Base-by-base conservation (phyloP, 2,329 filamentous ascomycete species). In the Colletotrichum chrysophilum region DNA sequence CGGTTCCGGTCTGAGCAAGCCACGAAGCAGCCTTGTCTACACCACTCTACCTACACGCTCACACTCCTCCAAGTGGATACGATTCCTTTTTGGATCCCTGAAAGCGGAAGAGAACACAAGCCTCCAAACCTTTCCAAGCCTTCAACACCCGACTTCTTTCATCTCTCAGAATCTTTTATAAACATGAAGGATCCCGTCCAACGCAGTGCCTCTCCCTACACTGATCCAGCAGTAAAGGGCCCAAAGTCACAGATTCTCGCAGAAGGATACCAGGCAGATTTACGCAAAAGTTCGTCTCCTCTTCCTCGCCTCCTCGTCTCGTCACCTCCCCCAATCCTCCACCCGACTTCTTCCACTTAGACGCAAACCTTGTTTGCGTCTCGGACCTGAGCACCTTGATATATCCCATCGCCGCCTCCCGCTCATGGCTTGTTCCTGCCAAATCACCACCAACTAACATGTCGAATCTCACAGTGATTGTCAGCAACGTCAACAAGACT, bases 401-500 rank as follows among this genome's bases (percentile, higher is more conserved):
- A 64, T 26, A 67, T 21, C 28, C 26, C n/a, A 24, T 62, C 28
- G 55, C 60, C 61, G 65, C 36, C 24, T 16, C 38, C 16, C 34
- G 13, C 6, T 16, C 18, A 26, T 16, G 2, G 8, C 8, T 34
- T 64, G 32, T 16, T 16, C 5, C 4, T 4, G 9, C 3, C 7
- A 34, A n/a, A 65, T 21, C 10, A 30, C 66, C 75, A 72, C 34
- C 62, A 73, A 69, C 73, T 80, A 71, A 76, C 75, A 71, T 65
- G 18, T 38, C 67, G 28, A 52, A 34, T 34, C 12, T 70, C 61
- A 24, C 78, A 91, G 89, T 92, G 89, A 86, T 90, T 85, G 81
- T 85, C 82, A 89, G 86, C 82, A 90, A 88, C 84, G 91, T 98
- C 83, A 98, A 98, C 92, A 96, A 96, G 90, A 98, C 96, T 82